Evolutionary conservation across 1,284 basidiomycete genomes (phyloP).

Genomic region (Moesziomyces aphidis): DNA sequence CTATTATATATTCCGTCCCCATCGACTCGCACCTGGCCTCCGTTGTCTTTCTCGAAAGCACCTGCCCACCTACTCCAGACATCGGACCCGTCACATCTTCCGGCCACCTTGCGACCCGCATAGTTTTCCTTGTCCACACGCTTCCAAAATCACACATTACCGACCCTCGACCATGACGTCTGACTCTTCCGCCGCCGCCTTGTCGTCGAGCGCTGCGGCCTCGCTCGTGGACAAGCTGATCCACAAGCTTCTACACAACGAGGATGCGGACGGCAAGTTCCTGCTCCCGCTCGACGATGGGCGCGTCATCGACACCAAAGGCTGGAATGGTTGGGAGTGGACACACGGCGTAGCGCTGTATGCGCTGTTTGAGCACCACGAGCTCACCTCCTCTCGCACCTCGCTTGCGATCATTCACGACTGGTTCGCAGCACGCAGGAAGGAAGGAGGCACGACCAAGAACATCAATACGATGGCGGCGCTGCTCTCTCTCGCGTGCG

Average conservation of each 20-base stretch:
- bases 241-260: constrained; percentile 70
- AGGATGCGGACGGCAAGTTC: constrained; percentile 75
- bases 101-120: background rate
- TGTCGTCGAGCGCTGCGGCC: constrained; percentile 18
- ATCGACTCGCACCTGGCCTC: too few species aligned
- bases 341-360: constrained; percentile 72
- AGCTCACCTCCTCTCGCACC: constrained; percentile 71
- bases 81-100: background rate
- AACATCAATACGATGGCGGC: constrained; percentile 79
- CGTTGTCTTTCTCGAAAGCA: constrained; percentile 1
- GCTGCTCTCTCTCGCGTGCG: constrained; percentile 73
- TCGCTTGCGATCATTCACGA: constrained; percentile 72
- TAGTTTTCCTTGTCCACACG: background rate
- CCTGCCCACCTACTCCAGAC: too few species aligned
- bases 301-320: constrained; percentile 76
- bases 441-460: constrained; percentile 73
- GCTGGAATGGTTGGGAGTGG: constrained; percentile 79
- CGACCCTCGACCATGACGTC: constrained; percentile 4
- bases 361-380: constrained; percentile 69
- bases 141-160: background rate
- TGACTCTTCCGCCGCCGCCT: constrained; percentile 1
- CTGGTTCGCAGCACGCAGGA: constrained; percentile 75
- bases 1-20: too few species aligned
- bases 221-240: constrained; percentile 35
- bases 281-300: constrained; percentile 73